Evolutionary conservation across 2,329 filamentous ascomycete genomes (phyloP).

Genomic region (Fusarium liriodendri): DNA sequence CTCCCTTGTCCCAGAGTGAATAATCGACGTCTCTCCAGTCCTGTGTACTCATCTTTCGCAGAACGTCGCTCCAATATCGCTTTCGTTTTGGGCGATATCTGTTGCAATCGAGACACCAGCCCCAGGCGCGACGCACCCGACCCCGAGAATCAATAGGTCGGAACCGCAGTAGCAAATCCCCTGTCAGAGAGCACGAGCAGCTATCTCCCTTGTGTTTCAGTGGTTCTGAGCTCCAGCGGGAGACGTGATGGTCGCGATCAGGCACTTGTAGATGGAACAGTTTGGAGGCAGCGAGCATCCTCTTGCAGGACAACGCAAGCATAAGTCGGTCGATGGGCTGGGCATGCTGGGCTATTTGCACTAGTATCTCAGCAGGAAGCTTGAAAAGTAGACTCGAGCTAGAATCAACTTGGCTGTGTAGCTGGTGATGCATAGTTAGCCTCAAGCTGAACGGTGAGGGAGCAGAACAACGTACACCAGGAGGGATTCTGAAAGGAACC

Average conservation of each 20-base stretch:
- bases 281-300: slow-evolving; percentile 32
- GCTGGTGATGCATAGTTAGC: slow-evolving; percentile 11
- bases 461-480: slow-evolving; percentile 14
- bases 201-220: too few relatives aligned
- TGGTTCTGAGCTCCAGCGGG: slow-evolving; percentile 4
- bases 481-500: slow-evolving; percentile 19
- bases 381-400: slow-evolving; percentile 21
- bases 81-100: slow-evolving; percentile 34
- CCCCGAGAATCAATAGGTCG: slow-evolving; percentile 27
- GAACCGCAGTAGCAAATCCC: slow-evolving; percentile 28
- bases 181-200: slow-evolving; percentile 28
- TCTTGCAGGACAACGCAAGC: slow-evolving; percentile 38
- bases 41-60: neutral
- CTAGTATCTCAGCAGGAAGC: slow-evolving; percentile 44
- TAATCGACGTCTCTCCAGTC: slow-evolving; percentile 17
- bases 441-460: neutral
- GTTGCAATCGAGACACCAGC: slow-evolving; percentile 40
- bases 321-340: slow-evolving; percentile 22
- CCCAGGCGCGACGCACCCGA: slow-evolving; percentile 22
- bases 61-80: slow-evolving; percentile 31
- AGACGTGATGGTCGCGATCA: slow-evolving; percentile 16
- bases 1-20: slow-evolving; percentile 10
- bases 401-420: neutral
- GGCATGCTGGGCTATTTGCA: slow-evolving; percentile 34
- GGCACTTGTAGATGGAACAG: slow-evolving; percentile 29